Evolutionary conservation across 108 stramenopile species (phyloP).

Genomic region (Pseudonitzschia pungens): DNA sequence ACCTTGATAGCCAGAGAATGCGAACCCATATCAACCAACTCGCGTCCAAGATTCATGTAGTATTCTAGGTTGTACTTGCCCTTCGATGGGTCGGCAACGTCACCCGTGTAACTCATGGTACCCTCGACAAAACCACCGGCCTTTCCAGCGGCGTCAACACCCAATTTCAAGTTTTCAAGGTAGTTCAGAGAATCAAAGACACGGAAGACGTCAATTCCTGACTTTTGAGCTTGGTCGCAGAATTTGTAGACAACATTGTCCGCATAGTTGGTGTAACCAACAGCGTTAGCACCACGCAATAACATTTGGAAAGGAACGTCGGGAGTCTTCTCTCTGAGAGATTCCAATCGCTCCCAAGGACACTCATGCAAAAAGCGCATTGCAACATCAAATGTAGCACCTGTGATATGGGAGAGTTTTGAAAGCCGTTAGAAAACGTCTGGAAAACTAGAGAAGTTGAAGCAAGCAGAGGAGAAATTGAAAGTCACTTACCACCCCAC

Average conservation of each 20-base stretch:
- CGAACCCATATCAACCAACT: conserved; percentile 67
- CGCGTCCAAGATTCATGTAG: conserved; percentile 83
- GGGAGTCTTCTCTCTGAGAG: conserved; percentile 74
- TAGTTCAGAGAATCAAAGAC: conserved; percentile 97
- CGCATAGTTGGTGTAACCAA: conserved; percentile 89
- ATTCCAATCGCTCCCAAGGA: conserved; percentile 90
- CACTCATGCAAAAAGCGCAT: conserved; percentile 95
- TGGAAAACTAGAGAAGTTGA: background rate
- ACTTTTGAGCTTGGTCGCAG: conserved; percentile 80
- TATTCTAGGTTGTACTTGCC: conserved; percentile 92
- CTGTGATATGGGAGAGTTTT: background rate
- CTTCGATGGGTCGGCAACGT: conserved; percentile 75
- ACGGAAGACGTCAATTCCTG: conserved; percentile 96
- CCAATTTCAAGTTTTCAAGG: conserved; percentile 91
- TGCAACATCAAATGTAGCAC: conserved; percentile 94
- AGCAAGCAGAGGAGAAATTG: background rate
- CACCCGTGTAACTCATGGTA: conserved; percentile 94
- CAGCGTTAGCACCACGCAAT: conserved; percentile 95
- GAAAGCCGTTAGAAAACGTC: background rate
- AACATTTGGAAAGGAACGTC: conserved; percentile 97
- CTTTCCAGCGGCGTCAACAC: conserved; percentile 91
- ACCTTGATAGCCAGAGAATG: conserved; percentile 92
- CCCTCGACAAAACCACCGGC: conserved; percentile 93
- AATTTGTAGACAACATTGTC: conserved; percentile 88
- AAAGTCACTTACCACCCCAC: conserved; percentile 80